Base-by-base conservation (phyloP, 2,329 filamentous ascomycete genomes). In the Paecilomyces fulvus region DNA sequence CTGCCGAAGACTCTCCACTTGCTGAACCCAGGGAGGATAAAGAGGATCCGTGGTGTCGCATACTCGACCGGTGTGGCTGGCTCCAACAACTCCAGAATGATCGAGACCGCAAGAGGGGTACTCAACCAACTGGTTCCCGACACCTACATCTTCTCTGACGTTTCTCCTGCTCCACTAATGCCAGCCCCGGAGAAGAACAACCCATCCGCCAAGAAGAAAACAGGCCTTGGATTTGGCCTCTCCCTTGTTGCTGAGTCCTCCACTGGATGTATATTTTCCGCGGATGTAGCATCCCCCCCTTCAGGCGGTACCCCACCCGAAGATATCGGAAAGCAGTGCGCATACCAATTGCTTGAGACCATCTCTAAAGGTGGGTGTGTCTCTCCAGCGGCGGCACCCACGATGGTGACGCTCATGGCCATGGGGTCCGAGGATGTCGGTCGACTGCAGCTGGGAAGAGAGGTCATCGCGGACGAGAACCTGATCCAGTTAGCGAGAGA, bases 371-470 rank as follows among this genome's bases (percentile, higher is more conserved):
- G 92, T 10, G 94, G 94, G 1, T 96, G 90, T 69, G 88, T 89
- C 2, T 87, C 85, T 54, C 80, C 79, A 12, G 81, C 87, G 2
- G 88, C 90, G 2, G 85, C 86, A 4, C 79, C 83, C 2, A 92
- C 87, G 0, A 81, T 96, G 61, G 73, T 99, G 54, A 89, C 86
- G 17, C 78, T 99, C 60, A 99, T 99, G 94, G 90, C 92, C 31
- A 97, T 99, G 94, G 94, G 94, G 0, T 90, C 88, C 0, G 94
- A 97, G 70, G 94, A 99, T 72, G 91, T 99, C 12, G 94, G 94
- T 3, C 83, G 94, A 58, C 72, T 99, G 62, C 83, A 89, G 60
- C 70, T 99, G 57, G 90, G 92, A 30, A 86, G 84, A 64, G 88
- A 92, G 51, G 84, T 96, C 0, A 74, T 97, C 50, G 92, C 85